Evolutionary conservation across 2,329 filamentous ascomycete species (phyloP).

Genomic region (Aureobasidium sp.): DNA sequence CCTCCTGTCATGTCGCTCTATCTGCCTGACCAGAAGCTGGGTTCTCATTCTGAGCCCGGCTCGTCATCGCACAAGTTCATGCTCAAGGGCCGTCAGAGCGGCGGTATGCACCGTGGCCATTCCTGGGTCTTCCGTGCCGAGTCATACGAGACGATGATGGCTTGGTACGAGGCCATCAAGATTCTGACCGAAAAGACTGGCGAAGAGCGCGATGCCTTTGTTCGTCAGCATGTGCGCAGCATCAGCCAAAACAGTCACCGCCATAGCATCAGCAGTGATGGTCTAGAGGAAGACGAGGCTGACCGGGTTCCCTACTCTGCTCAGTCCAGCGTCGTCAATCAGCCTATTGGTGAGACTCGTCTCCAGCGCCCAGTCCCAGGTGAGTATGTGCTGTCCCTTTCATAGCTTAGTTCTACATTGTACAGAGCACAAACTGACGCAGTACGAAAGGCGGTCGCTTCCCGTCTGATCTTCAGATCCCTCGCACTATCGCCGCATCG

Average conservation of each 20-base stretch:
- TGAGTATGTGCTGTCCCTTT: conserved; percentile 40
- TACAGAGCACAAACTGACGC: not conserved
- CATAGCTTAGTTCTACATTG: conserved; percentile 14
- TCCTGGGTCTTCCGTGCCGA: conserved; percentile 61
- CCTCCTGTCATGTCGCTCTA: conserved; percentile 94
- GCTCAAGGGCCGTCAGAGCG: conserved; percentile 90
- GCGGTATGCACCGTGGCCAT: conserved; percentile 75
- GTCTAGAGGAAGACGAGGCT: conserved; percentile 67
- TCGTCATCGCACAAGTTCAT: conserved; percentile 96
- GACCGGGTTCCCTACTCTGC: conserved; percentile 58
- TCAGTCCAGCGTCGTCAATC: conserved; percentile 29
- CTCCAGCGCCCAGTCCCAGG: conserved; percentile 74
- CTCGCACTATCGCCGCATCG: conserved; percentile 48
- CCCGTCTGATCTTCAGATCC: conserved; percentile 84
- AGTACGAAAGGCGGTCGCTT: conserved; percentile 56
- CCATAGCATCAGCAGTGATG: conserved; percentile 51
- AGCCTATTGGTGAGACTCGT: conserved; percentile 29
- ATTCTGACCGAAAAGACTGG: conserved; percentile 79
- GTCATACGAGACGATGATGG: conserved; percentile 86
- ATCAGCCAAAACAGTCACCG: conserved; percentile 54
- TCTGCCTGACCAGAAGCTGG: conserved; percentile 88
- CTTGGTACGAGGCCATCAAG: conserved; percentile 93
- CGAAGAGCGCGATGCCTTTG: conserved; percentile 80
- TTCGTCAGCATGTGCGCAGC: conserved; percentile 71
- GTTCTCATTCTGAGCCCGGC: conserved; percentile 73